Base-by-base conservation (phyloP, 306 rosid species). In the Lithocarpus polystachyus region DNA sequence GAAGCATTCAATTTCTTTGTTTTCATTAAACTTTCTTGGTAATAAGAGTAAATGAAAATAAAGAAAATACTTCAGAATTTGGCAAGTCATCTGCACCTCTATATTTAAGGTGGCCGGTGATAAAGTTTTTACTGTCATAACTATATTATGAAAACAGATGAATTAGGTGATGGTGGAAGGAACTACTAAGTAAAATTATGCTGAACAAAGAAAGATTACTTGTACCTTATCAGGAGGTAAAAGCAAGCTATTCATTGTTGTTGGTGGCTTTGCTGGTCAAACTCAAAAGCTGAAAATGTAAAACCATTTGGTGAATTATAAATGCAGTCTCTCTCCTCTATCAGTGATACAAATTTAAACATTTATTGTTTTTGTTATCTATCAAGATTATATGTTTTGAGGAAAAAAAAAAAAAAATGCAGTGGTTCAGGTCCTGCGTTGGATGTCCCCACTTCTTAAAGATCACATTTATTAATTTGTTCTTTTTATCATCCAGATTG, bases 101-200 rank as follows among this genome's bases (percentile, higher is more conserved):
- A 20, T 71, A 75, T 70, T 73, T 73, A 71, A 60, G 23, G 11
- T 29, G 57, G 81, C 48, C 51, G 82, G 75, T 77, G 76, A 31
- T 20, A 45, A 22, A 40, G 28, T 76, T 65, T 51, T 20, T 6
- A 71, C 70, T 71, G 0, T 83, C 55, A 48, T 69, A 67, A 67
- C 26, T 33, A 35, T 13, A 2, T 13, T 13, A 2, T 3, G 53
- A 48, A 67, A 33, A 33, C 70, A 6, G 70, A 31, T 64, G 43
- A 64, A 29, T 5, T 6, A 64, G 23, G 45, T 6, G 69, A 62
- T 33, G 69, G 5, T 28, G 40, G 40, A 14, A 61, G 33, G 35
- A 28, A 6, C 15, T 61, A 61, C 14, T 61, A 24, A 31, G 35
- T 57, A 8, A 33, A 11, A 8, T 64, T 64, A 6, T 5, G 12